Conservation (phyloP, 805 yeast genomes). For the Teunomyces atbi region DNA sequence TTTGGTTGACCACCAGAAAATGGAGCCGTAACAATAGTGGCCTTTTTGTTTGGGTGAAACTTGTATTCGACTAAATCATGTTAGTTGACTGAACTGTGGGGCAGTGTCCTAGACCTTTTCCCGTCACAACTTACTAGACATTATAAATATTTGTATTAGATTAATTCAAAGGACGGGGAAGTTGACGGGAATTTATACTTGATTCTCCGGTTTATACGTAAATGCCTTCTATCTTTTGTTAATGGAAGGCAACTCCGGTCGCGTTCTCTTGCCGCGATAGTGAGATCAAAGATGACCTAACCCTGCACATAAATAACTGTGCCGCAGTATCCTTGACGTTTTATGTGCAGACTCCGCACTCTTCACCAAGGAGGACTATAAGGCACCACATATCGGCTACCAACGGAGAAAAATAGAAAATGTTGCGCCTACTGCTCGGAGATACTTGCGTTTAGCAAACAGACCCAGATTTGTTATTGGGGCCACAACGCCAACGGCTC, state of each 20-base stretch:
- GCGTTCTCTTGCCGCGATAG: conserved; percentile 1
- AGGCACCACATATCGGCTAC: conserved; percentile 1
- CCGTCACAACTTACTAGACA: conserved; percentile 7
- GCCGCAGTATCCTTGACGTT: neutral
- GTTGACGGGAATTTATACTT: neutral
- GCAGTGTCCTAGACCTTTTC: too few species aligned
- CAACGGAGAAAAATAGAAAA: neutral
- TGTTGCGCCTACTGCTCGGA: neutral
- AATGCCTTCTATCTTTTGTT: conserved; percentile 1
- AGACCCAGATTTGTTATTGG: neutral
- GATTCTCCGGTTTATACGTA: neutral
- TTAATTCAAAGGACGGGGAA: neutral
- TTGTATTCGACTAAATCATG: conserved; percentile 43
- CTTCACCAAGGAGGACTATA: too few species aligned
- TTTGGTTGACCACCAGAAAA: conserved; percentile 96
- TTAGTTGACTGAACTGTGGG: neutral
- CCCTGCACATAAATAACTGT: neutral
- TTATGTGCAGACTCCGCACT: neutral
- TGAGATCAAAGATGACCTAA: neutral
- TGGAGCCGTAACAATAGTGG: conserved; percentile 83
- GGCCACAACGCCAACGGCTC: neutral
- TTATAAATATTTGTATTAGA: neutral
- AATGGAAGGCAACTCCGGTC: conserved; percentile 4
- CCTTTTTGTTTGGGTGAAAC: conserved; percentile 51
- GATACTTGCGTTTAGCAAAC: conserved; percentile 1